Evolutionary conservation across 768 basidiomycete genomes (phyloP).

Genomic region (Tricholoma bakamatsutake): DNA sequence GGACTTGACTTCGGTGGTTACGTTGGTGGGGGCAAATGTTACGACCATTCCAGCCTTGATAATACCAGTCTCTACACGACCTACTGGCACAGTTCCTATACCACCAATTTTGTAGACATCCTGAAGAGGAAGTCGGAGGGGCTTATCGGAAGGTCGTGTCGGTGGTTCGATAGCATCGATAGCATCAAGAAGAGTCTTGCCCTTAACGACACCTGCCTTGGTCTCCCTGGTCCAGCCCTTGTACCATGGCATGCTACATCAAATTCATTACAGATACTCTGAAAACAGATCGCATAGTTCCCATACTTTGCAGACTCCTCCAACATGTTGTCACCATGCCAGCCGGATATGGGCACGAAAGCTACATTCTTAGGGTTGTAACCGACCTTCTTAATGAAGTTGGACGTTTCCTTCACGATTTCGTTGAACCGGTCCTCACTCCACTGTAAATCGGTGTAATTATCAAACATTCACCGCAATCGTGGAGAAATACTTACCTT

Average conservation of each 20-base stretch:
- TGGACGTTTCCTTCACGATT: conserved; percentile 96
- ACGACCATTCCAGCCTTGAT: conserved; percentile 99
- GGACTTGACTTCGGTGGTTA: conserved; percentile 99
- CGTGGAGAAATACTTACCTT: conserved; percentile 47
- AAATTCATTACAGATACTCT: conserved; percentile 11
- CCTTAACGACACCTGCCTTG: conserved; percentile 91
- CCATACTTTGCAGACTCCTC: conserved; percentile 93
- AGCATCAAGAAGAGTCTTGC: conserved; percentile 99
- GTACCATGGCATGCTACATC: conserved; percentile 92
- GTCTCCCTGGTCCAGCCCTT: conserved; percentile 99
- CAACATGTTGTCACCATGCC: conserved; percentile 99
- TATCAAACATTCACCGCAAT: not conserved
- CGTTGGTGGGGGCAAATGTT: conserved; percentile 92
- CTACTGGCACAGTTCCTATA: conserved; percentile 99
- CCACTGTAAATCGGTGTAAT: conserved; percentile 56
- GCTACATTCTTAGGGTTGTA: conserved; percentile 99
- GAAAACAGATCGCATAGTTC: not conserved
- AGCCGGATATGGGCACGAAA: conserved; percentile 99
- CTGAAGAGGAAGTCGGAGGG: conserved; percentile 99
- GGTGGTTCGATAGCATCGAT: conserved; percentile 99
- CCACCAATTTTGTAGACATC: conserved; percentile 99
- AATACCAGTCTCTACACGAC: conserved; percentile 99
- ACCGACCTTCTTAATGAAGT: conserved; percentile 99
- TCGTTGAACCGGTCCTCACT: conserved; percentile 99
- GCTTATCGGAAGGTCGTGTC: conserved; percentile 95